These are phyloP conservation scores for Reticulomyxa filosa DNA, from an alignment of 78 protist genomes.

Conservation along the genomic window DNA sequence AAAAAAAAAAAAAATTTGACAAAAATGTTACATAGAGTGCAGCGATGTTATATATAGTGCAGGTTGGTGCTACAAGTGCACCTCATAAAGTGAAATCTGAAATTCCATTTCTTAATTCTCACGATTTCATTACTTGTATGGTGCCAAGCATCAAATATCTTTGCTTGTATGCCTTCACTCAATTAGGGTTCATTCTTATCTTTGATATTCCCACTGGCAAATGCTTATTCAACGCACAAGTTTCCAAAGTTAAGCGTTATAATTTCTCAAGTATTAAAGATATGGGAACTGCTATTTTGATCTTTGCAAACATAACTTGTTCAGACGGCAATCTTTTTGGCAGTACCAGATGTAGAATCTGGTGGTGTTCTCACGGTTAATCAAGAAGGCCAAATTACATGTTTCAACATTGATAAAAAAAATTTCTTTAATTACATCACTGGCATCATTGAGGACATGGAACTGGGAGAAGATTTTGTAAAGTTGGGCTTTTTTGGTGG, in stretches of 20 bases:
- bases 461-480: slow-evolving; percentile 69
- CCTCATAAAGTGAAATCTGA: slow-evolving; percentile 35
- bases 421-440: slow-evolving; percentile 66
- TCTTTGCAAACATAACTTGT: too few species aligned
- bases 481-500: slow-evolving; percentile 79
- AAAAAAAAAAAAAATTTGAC: too few species aligned
- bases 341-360: neutral
- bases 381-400: slow-evolving; percentile 25
- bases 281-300: too few species aligned
- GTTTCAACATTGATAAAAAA: slow-evolving; percentile 53
- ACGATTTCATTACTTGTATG: slow-evolving; percentile 93
- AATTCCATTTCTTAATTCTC: slow-evolving; percentile 52
- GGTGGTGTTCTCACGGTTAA: neutral
- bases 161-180: slow-evolving; percentile 67
- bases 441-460: slow-evolving; percentile 38
- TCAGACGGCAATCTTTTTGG: too few species aligned
- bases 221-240: neutral
- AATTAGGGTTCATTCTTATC: neutral
- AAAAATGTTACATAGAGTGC: too few species aligned
- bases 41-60: too few species aligned
- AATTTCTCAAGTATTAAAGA: too few species aligned
- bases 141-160: slow-evolving; percentile 42
- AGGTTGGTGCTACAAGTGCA: too few species aligned
- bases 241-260: too few species aligned
- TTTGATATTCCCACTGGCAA: neutral